Conservation (phyloP, 1,139 yeast species). For the Kodamaea anthophila region DNA sequence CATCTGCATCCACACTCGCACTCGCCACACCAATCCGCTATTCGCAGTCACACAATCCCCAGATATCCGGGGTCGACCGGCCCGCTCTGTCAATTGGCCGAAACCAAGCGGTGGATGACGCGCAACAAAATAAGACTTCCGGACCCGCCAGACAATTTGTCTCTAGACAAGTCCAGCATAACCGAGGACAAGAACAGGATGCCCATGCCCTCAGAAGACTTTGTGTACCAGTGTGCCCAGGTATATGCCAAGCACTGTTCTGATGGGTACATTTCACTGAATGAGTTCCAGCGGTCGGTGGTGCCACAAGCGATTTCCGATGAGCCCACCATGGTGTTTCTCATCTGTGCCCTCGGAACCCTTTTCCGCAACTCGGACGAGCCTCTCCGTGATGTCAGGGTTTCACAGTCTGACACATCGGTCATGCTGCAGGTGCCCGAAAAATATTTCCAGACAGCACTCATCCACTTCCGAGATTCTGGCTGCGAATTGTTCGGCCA, state of each 20-base stretch:
- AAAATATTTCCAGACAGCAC: conserved; percentile 6
- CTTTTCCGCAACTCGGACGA: neutral
- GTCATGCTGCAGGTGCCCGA: neutral
- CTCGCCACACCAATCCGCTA: conserved; percentile 1
- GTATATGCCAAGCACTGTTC: neutral
- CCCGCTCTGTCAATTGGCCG: conserved; percentile 1
- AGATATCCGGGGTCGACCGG: conserved; percentile 1
- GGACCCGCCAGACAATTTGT: neutral
- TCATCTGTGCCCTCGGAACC: conserved; percentile 1
- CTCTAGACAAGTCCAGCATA: neutral
- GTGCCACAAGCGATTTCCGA: conserved; percentile 1
- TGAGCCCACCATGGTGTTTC: conserved; percentile 1
- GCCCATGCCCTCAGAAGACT: conserved; percentile 2
- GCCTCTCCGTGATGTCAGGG: neutral
- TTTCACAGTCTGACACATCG: neutral
- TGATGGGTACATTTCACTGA: conserved; percentile 1
- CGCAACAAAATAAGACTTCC: conserved; percentile 3
- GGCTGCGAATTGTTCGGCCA: conserved; percentile 10
- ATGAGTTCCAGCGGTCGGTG: conserved; percentile 2
- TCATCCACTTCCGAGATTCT: conserved; percentile 5
- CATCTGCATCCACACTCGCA: conserved; percentile 1
- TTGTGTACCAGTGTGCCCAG: conserved; percentile 1
- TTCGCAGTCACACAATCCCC: conserved; percentile 1
- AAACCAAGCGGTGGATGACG: conserved; percentile 1
- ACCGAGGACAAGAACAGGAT: conserved; percentile 4